These are phyloP conservation scores for Pisolithus thermaeus DNA, from an alignment of 1,284 basidiomycete genomes.

Conservation along the genomic window DNA sequence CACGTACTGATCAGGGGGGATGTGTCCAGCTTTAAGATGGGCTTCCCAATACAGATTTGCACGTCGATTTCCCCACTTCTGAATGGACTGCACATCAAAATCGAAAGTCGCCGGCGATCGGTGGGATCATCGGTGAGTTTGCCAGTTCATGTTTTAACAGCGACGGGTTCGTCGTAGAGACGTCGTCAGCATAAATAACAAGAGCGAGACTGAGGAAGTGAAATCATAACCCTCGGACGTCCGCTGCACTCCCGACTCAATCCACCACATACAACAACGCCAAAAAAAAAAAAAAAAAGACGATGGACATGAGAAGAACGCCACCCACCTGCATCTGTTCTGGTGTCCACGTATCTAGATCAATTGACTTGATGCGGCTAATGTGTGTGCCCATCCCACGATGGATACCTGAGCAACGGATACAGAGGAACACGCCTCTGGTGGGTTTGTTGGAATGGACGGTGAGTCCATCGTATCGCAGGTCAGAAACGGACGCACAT, in stretches of 20 bases:
- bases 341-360: conserved; percentile 96
- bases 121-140: too few species aligned
- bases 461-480: conserved; percentile 2
- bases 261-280: too few species aligned
- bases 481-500: conserved; percentile 46
- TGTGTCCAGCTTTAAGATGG: conserved; percentile 87
- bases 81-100: conserved; percentile 55
- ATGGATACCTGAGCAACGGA: conserved; percentile 97
- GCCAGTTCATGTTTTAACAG: too few species aligned
- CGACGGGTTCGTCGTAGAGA: too few species aligned
- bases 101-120: too few species aligned
- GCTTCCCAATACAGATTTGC: conserved; percentile 98
- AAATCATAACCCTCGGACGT: too few species aligned
- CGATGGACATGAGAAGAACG: background rate
- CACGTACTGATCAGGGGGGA: conserved; percentile 91
- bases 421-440: conserved; percentile 91
- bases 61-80: conserved; percentile 91
- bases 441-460: background rate
- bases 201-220: too few species aligned
- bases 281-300: too few species aligned
- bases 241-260: too few species aligned
- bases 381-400: conserved; percentile 98
- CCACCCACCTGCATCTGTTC: conserved; percentile 89
- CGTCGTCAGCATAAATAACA: too few species aligned
- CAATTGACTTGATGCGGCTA: conserved; percentile 94